A percentile compares a stretch with the other conserved stretches of the same genome.
Conservation (phyloP, 352 stramenopile species). For the Phytophthora chlamydospora region DNA sequence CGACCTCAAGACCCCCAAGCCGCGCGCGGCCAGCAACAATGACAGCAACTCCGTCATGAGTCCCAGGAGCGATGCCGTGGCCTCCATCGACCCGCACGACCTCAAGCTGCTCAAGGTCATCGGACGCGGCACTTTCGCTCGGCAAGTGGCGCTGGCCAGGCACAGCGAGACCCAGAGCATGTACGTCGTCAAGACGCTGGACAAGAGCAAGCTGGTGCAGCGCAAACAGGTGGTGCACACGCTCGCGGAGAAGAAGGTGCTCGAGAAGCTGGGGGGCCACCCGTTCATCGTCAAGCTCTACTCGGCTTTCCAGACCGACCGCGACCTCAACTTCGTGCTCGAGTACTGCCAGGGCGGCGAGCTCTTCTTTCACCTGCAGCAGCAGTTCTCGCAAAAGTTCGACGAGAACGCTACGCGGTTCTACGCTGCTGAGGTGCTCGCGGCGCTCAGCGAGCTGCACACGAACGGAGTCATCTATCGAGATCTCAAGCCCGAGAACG, state of each 20-base stretch:
- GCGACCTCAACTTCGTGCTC: conserved; percentile 84
- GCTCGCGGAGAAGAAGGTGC: conserved; percentile 79
- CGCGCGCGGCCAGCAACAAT: background rate
- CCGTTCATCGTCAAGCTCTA: conserved; percentile 84
- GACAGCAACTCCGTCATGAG: conserved; percentile 11
- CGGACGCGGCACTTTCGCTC: conserved; percentile 81
- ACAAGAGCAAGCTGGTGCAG: conserved; percentile 76
- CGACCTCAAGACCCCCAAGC: conserved; percentile 37
- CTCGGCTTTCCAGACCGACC: conserved; percentile 74
- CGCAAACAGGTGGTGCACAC: conserved; percentile 85
- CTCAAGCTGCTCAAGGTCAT: conserved; percentile 88
- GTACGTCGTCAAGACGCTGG: conserved; percentile 84
- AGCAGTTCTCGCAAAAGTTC: conserved; percentile 76
- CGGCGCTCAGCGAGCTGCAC: conserved; percentile 61
- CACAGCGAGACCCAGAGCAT: conserved; percentile 57
- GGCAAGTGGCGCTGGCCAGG: conserved; percentile 78
- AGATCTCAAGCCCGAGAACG: conserved; percentile 84
- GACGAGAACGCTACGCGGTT: conserved; percentile 65
- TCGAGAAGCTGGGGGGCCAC: conserved; percentile 64
- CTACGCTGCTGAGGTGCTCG: conserved; percentile 79
- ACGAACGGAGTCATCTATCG: conserved; percentile 51
- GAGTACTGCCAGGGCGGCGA: conserved; percentile 87
- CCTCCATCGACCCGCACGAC: conserved; percentile 62
- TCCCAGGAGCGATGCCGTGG: conserved; percentile 16
- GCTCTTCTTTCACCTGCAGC: conserved; percentile 88